These are phyloP conservation scores for Penicillium mononematosum DNA, from an alignment of 495 filamentous ascomycete genomes.

Conservation along the genomic window DNA sequence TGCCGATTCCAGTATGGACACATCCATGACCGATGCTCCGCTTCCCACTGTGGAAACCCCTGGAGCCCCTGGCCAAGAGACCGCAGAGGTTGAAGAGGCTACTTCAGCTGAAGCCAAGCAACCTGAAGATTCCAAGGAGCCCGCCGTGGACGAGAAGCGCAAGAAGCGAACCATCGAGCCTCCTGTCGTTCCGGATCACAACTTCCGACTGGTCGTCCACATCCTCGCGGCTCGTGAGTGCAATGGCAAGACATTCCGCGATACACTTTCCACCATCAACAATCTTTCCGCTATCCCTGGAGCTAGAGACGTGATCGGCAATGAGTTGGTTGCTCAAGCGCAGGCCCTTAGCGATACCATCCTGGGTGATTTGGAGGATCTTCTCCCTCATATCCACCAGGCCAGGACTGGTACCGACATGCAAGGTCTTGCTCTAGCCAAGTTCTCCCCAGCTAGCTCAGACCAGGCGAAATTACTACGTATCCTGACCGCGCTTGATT, in stretches of 20 bases:
- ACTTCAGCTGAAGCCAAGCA: conserved; percentile 28
- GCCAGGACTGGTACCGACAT: conserved; percentile 89
- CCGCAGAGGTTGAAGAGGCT: conserved; percentile 21
- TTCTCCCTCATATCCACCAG: conserved; percentile 83
- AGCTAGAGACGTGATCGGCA: conserved; percentile 85
- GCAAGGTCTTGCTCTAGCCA: conserved; percentile 87
- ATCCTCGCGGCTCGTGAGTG: conserved; percentile 95
- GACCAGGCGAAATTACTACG: conserved; percentile 94
- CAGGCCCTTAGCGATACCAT: conserved; percentile 81
- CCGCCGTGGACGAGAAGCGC: conserved; percentile 55
- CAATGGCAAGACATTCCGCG: conserved; percentile 92
- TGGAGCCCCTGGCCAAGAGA: conserved; percentile 28
- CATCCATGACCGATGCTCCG: conserved; percentile 45
- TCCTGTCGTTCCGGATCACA: conserved; percentile 83
- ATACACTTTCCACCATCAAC: conserved; percentile 95
- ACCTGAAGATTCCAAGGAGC: conserved; percentile 38
- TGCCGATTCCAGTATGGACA: conserved; percentile 33
- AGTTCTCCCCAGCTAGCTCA: conserved; percentile 92
- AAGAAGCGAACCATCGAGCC: conserved; percentile 78
- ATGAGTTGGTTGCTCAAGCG: conserved; percentile 84
- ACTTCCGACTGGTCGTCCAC: conserved; percentile 88
- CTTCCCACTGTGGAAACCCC: conserved; percentile 35
- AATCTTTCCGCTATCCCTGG: conserved; percentile 91
- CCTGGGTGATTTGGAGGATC: conserved; percentile 75
- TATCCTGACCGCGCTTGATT: conserved; percentile 92